phyloP scores from a whole-genome alignment of 2,329 filamentous ascomycete genomes.

The Magnaporthiopsis rhizophila region DNA sequence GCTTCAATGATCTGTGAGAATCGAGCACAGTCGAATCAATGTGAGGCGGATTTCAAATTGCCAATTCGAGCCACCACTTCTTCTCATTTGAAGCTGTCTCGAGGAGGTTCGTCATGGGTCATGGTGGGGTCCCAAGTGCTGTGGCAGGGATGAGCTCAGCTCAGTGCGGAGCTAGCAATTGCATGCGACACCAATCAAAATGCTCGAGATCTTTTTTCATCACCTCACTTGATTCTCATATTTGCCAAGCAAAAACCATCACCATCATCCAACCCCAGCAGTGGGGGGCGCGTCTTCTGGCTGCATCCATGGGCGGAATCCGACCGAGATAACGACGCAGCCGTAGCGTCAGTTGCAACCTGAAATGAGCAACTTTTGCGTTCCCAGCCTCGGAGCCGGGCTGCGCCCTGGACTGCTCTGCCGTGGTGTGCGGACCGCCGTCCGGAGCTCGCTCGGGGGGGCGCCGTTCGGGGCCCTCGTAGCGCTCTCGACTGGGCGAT shows the following conservation, averaged over 20 bases:
- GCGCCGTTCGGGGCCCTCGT: neutral
- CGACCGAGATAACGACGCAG: neutral
- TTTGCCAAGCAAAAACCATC: neutral
- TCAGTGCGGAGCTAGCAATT: neutral
- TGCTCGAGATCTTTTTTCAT: neutral
- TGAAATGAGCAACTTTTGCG: constrained; percentile 4
- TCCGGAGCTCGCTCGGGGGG: neutral
- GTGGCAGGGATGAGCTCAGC: neutral
- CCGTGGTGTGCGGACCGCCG: neutral
- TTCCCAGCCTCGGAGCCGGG: neutral
- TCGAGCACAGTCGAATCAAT: too few relatives aligned
- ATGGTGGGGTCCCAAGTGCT: neutral
- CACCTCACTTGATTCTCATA: too few relatives aligned
- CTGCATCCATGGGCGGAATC: neutral
- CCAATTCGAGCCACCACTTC: neutral
- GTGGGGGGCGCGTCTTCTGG: neutral
- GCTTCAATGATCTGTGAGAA: too few relatives aligned
- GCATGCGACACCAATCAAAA: neutral
- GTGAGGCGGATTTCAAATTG: too few relatives aligned
- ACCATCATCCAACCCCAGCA: neutral
- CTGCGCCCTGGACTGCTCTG: constrained; percentile 3
- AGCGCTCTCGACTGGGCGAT: constrained; percentile 3
- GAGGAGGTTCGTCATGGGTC: neutral
- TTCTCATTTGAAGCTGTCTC: neutral
- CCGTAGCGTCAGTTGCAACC: constrained; percentile 3